Conservation (phyloP, 2,329 filamentous ascomycete genomes). For the Cercospora beticola region DNA sequence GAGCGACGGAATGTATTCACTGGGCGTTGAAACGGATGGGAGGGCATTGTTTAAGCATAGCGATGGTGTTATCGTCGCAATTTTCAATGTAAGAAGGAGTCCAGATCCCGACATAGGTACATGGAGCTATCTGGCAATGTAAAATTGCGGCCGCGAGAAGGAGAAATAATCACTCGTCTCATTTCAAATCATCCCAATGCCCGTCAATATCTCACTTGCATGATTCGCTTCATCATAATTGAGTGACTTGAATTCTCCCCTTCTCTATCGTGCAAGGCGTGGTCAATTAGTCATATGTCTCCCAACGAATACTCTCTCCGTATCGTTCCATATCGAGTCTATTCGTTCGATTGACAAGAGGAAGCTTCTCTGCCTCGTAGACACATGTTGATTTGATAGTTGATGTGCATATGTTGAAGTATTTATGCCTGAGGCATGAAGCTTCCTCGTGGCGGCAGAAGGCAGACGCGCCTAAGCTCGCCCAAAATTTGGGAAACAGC, state of each 20-base stretch:
- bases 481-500: background rate
- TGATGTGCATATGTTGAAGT: no score
- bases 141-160: background rate
- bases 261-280: background rate
- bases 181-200: background rate
- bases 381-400: no score
- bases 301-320: background rate
- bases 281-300: background rate
- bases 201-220: background rate
- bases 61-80: background rate
- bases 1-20: background rate
- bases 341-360: background rate
- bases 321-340: background rate
- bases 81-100: background rate
- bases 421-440: background rate
- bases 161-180: background rate
- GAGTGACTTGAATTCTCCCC: background rate
- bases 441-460: background rate
- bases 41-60: background rate
- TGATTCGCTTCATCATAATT: background rate
- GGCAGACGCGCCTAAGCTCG: conserved; percentile 2
- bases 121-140: background rate
- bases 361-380: no score
- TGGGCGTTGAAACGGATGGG: background rate
- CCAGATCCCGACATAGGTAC: background rate